Evolutionary conservation across 2,329 filamentous ascomycete genomes (phyloP), one percentile per base, ranked within the genome.

Genomic region (Cercospora sp.): DNA sequence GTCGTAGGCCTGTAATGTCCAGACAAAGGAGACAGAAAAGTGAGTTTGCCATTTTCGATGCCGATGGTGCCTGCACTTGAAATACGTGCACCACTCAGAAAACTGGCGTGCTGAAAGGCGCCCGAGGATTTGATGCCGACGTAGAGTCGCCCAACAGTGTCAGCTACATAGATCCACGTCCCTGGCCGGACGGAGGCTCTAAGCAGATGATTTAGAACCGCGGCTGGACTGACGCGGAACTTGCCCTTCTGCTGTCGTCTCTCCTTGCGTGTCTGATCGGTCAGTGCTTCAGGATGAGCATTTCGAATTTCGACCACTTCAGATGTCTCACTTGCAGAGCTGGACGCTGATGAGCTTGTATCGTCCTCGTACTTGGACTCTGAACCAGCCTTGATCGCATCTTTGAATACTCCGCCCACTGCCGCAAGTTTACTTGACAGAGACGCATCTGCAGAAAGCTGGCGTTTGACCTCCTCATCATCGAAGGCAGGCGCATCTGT

Each of bases 151-250:
- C 93, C 94, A 1, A 88, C 89, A 1, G 92, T 94, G 79, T 97
- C 93, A 26, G 91, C 89, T 5, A 94, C 93, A 75, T 97, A 97
- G 72, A 97, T 96, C 93, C 93, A 97, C 3, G 91, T 95, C 73
- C 94, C 93, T 66, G 92, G 92, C 77, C 89, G 90, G 57, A 93
- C 90, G 0, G 90, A 89, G 69, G 91, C 90, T 70, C 91, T 88
- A 18, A 94, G 84, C 7, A 97, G 83, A 72, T 91, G 90, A 79
- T 94, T 92, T 75, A 95, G 86, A 8, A 96, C 85, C 0, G 90
- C 90, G 0, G 89, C 87, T 0, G 90, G 88, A 2, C 89, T 92
- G 4, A 93, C 84, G 74, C 91, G 87, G 62, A 85, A 87, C 65
- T 87, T 89, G 57, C 63, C 62, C 13, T 55, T 64, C 26, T 66